Conservation (phyloP, 306 rosid genomes). For the Castanospermum australe region DNA sequence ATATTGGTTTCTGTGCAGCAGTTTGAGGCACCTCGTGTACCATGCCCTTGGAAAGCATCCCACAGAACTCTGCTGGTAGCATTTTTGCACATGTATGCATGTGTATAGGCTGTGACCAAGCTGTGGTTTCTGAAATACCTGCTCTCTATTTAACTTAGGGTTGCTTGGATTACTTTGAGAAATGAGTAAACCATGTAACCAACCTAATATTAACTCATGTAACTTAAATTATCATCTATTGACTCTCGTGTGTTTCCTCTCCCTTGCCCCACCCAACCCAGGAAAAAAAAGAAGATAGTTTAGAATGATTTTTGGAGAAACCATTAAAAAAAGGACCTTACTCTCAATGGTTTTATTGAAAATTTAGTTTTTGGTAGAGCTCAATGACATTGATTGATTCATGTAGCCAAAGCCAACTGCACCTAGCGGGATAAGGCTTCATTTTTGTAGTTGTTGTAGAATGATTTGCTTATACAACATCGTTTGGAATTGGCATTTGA, state of each 20-base stretch:
- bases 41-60: not conserved
- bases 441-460: too few relatives aligned
- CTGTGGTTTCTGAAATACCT: not conserved
- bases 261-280: too few relatives aligned
- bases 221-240: not conserved
- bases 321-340: too few relatives aligned
- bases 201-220: not conserved
- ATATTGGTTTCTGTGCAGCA: not conserved
- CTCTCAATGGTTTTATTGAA: too few relatives aligned
- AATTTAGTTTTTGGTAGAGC: too few relatives aligned
- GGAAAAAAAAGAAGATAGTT: not conserved
- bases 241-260: not conserved
- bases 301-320: too few relatives aligned
- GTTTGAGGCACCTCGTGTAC: slow-evolving; percentile 24
- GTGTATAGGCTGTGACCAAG: not conserved
- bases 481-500: not conserved
- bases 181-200: not conserved
- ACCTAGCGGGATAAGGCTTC: too few relatives aligned
- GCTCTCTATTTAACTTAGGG: not conserved
- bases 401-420: too few relatives aligned
- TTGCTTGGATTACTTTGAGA: not conserved
- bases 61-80: not conserved
- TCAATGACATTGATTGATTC: too few relatives aligned
- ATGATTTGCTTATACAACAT: not conserved
- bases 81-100: not conserved